Base-by-base conservation (phyloP, 805 yeast species). In the Candida berthetii region DNA sequence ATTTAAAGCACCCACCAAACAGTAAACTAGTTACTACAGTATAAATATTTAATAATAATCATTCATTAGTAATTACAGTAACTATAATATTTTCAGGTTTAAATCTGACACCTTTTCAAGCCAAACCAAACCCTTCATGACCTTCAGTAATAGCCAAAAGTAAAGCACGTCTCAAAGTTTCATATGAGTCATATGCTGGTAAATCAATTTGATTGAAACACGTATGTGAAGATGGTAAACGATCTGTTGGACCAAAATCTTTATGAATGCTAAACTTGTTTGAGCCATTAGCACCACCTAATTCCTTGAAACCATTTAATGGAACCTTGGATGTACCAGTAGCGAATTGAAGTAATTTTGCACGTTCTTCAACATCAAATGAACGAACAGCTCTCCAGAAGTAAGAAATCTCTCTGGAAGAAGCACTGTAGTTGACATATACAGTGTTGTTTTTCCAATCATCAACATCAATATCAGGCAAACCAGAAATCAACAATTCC, bases 291-390 rank as follows among this genome's bases (percentile, higher is more conserved):
- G 89, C 86, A 16, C 98, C 96, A 42, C 85, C 82, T 47, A 93
- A 71, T 52, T 84, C 95, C 52, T 85, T 83, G 60, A 93, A 93
- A 2, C 99, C 99, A 54, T 85, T 85, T 47, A 90, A 70, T 19
- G 99, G 99, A 8, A 93, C 98, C 61, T 90, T 89, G 47, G 95
- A 82, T 0, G 99, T 91, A 45, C 99, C 99, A 0, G 99, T 93
- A 1, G 95, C 91, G 69, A 93, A 93, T 59, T 93, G 99, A 44
- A 93, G 67, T 48, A 93, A 66, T 57, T 89, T 90, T 8, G 99
- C 99, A 38, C 96, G 73, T 58, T 93, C 97, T 59, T 93, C 99
- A 15, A 76, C 76, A 54, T 88, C 96, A 64, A 93, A 93, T 1
- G 97, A 86, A 53, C 88, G 78, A 13, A 93, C 96, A 1, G 97